Conservation (phyloP, 139 green algal genomes). For the Desmodesmus armatus region DNA sequence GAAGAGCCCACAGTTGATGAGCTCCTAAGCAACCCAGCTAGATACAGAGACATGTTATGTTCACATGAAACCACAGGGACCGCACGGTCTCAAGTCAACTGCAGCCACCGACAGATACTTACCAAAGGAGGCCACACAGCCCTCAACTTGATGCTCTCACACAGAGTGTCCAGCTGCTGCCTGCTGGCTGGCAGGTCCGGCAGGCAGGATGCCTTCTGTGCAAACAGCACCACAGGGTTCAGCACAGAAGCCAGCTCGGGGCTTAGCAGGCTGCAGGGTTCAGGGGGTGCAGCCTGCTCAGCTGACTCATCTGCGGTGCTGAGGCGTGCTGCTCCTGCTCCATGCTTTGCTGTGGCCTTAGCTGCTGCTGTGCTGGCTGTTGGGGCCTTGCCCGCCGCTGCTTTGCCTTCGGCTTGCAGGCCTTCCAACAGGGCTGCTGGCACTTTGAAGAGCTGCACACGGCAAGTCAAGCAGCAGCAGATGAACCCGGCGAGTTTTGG, state of each 20-base stretch:
- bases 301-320: no score
- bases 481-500: background rate
- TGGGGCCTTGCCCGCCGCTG: background rate
- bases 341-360: background rate
- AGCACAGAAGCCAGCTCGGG: slow-evolving; percentile 49
- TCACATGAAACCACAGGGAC: background rate
- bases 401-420: background rate
- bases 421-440: background rate
- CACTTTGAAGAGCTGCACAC: background rate
- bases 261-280: slow-evolving; percentile 43
- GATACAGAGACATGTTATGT: background rate
- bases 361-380: background rate
- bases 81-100: background rate
- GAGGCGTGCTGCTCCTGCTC: slow-evolving; percentile 29
- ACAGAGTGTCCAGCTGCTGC: slow-evolving; percentile 51
- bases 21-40: no score
- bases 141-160: slow-evolving; percentile 43
- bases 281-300: slow-evolving; percentile 4
- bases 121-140: slow-evolving; percentile 41
- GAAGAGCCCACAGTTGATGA: no score
- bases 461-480: no score
- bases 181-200: slow-evolving; percentile 55
- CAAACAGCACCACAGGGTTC: slow-evolving; percentile 59
- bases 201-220: slow-evolving; percentile 45
- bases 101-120: background rate